Conservation (phyloP, 2,329 filamentous ascomycete genomes). For the Neoscytalidium dimidiatum region DNA sequence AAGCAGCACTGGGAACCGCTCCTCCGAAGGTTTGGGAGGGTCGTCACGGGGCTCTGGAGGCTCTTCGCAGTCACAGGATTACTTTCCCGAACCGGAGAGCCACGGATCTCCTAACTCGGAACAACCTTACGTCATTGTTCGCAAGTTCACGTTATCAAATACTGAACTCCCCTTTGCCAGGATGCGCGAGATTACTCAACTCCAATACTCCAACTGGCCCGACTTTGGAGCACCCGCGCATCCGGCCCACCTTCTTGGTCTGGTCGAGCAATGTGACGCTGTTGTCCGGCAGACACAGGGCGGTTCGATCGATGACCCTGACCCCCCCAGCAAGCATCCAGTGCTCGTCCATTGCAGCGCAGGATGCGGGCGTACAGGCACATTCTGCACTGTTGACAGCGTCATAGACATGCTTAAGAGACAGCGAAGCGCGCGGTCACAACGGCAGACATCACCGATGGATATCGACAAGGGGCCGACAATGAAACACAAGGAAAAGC, state of each 20-base stretch:
- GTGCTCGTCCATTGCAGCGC: conserved; percentile 94
- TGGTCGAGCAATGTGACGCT: conserved; percentile 90
- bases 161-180: conserved; percentile 76
- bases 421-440: conserved; percentile 55
- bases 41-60: conserved; percentile 23
- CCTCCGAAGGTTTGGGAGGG: conserved; percentile 29
- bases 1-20: conserved; percentile 25
- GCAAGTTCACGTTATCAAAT: conserved; percentile 84
- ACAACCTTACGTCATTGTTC: conserved; percentile 74
- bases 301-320: conserved; percentile 59
- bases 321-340: conserved; percentile 58
- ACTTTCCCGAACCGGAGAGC: conserved; percentile 18
- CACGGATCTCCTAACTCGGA: conserved; percentile 48
- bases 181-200: conserved; percentile 88
- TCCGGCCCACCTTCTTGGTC: conserved; percentile 78
- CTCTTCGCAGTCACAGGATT: conserved; percentile 20
- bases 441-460: conserved; percentile 46
- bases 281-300: conserved; percentile 53
- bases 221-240: conserved; percentile 94
- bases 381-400: conserved; percentile 94
- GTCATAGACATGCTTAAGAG: conserved; percentile 96
- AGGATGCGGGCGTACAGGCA: conserved; percentile 91
- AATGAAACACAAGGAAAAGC: conserved; percentile 16
- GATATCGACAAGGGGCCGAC: conserved; percentile 34
- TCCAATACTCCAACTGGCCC: conserved; percentile 96